These are phyloP conservation scores for Colletotrichum sp. DNA, from an alignment of 2,329 filamentous ascomycete species.

Conservation along the genomic window DNA sequence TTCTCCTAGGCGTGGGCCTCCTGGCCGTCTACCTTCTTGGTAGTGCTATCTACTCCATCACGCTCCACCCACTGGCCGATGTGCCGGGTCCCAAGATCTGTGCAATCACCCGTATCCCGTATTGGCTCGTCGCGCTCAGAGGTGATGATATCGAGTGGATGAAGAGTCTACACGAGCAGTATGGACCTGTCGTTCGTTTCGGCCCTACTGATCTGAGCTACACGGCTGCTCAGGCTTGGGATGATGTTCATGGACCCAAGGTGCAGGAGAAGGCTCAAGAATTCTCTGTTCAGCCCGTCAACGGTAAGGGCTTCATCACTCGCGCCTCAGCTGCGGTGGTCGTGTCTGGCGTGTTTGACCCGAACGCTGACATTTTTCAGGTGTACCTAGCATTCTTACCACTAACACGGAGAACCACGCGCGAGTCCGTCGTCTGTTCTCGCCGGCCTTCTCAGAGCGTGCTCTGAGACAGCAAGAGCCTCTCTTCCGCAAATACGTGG, in stretches of 20 bases:
- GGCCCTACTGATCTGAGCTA: constrained; percentile 27
- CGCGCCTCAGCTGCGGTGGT: rapidly evolving
- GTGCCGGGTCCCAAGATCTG: constrained; percentile 24
- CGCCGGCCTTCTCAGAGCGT: constrained; percentile 26
- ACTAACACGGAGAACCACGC: constrained; percentile 22
- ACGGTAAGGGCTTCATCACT: constrained; percentile 1
- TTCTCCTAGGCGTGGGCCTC: neutral
- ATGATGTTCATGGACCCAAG: constrained; percentile 23
- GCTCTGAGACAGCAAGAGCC: constrained; percentile 24
- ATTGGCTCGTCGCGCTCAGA: constrained; percentile 22
- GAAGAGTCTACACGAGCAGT: constrained; percentile 23
- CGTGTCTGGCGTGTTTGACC: rapidly evolving
- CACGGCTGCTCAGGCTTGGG: constrained; percentile 23
- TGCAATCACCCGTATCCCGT: constrained; percentile 27
- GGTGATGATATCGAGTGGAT: constrained; percentile 27
- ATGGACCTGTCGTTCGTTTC: constrained; percentile 25
- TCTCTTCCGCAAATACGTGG: constrained; percentile 38
- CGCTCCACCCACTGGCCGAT: constrained; percentile 26
- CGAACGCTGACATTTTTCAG: neutral
- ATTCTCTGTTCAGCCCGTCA: constrained; percentile 21
- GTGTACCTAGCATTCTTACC: constrained; percentile 23
- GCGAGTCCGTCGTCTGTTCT: constrained; percentile 22
- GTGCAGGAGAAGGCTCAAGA: constrained; percentile 18
- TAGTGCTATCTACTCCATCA: constrained; percentile 25
- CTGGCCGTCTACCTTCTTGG: neutral